Percentiles rank a stretch among this genome's conserved stretches.
Evolutionary conservation across 805 yeast genomes (phyloP).

Genomic region (Metschnikowia dekortorum): DNA sequence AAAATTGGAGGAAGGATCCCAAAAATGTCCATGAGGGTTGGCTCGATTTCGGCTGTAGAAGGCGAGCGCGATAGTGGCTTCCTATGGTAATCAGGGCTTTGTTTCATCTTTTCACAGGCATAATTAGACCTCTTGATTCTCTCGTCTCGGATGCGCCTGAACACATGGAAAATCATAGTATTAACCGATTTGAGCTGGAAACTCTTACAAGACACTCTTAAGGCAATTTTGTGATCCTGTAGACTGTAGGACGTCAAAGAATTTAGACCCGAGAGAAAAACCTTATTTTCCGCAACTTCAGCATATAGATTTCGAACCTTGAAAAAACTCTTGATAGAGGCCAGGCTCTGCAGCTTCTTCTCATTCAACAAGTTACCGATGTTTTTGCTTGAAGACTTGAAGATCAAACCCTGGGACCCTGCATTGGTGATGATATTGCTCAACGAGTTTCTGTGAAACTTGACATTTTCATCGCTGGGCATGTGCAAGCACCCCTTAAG

Average conservation of each 20-base stretch:
- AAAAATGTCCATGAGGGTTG: constrained; percentile 23
- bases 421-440: constrained; percentile 25
- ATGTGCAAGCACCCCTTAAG: constrained; percentile 25
- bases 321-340: constrained; percentile 21
- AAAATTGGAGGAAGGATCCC: constrained; percentile 27
- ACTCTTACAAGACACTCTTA: constrained; percentile 24
- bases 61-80: neutral
- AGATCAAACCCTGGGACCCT: constrained; percentile 21
- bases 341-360: neutral
- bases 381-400: constrained; percentile 26
- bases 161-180: constrained; percentile 32
- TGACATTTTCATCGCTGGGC: constrained; percentile 17
- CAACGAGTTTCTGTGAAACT: constrained; percentile 20
- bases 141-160: constrained; percentile 30
- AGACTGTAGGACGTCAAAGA: constrained; percentile 25
- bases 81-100: neutral
- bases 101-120: constrained; percentile 19
- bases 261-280: constrained; percentile 25
- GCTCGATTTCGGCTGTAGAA: neutral
- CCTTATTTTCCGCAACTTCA: constrained; percentile 29
- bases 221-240: constrained; percentile 16
- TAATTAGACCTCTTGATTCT: constrained; percentile 22
- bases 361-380: constrained; percentile 12
- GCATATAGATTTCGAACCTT: constrained; percentile 28
- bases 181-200: constrained; percentile 32